Percentiles rank a stretch among this genome's conserved stretches.
phyloP scores from a whole-genome alignment of 441 rosid species.

The Eutrema salsugineum region DNA sequence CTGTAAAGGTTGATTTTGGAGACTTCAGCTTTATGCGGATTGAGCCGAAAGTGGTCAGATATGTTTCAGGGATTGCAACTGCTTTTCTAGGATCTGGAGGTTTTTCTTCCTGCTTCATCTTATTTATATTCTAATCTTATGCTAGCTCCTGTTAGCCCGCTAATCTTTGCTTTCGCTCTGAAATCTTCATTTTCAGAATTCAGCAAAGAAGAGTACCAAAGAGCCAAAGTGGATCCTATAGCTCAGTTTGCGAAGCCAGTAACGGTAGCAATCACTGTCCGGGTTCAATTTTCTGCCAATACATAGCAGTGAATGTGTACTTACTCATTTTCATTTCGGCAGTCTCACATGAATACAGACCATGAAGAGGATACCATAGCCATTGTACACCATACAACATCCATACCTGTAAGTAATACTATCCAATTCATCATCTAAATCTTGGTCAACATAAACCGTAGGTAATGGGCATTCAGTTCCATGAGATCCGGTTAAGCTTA shows the following conservation, averaged over 20 bases:
- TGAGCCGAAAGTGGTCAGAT: slow-evolving; percentile 74
- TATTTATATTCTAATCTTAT: neutral
- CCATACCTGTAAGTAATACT: slow-evolving; percentile 55
- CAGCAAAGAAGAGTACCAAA: slow-evolving; percentile 59
- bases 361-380: slow-evolving; percentile 80
- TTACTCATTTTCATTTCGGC: slow-evolving; percentile 13
- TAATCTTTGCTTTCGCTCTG: neutral
- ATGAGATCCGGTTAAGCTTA: neutral
- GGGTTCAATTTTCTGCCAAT: neutral
- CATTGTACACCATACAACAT: slow-evolving; percentile 67
- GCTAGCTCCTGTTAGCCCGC: neutral
- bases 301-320: neutral
- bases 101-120: slow-evolving; percentile 24
- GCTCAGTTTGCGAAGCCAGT: slow-evolving; percentile 85
- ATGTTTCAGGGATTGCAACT: slow-evolving; percentile 85
- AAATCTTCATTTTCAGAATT: slow-evolving; percentile 46
- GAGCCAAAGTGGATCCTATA: slow-evolving; percentile 75
- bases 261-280: slow-evolving; percentile 37
- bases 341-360: slow-evolving; percentile 96
- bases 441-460: neutral
- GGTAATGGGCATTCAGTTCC: neutral
- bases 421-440: neutral
- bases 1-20: slow-evolving; percentile 82
- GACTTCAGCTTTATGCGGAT: slow-evolving; percentile 82
- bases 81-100: slow-evolving; percentile 95